phyloP scores from a whole-genome alignment of 257 asterid species.

The Solanum lignicaule region DNA sequence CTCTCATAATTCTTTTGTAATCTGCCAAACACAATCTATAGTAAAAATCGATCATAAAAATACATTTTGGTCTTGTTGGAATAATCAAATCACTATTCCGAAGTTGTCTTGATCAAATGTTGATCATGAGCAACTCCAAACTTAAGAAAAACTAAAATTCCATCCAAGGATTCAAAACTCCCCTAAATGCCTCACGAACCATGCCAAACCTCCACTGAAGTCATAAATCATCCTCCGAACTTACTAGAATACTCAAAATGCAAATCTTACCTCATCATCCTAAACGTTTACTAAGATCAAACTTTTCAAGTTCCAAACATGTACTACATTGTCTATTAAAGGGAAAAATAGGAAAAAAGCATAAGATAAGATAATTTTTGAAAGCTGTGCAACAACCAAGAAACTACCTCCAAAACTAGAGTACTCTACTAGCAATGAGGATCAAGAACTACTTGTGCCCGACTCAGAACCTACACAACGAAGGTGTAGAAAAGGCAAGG shows the following conservation, averaged over 20 bases:
- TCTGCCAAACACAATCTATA: background rate
- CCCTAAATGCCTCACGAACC: background rate
- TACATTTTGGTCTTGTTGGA: background rate
- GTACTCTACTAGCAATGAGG: background rate
- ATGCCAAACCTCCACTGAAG: background rate
- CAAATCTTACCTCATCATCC: background rate
- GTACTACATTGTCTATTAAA: background rate
- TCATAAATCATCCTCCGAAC: background rate
- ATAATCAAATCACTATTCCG: background rate
- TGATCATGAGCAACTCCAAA: background rate
- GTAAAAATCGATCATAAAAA: background rate
- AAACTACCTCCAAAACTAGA: background rate
- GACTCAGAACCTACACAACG: background rate
- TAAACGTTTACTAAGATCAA: no score
- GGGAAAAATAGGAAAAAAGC: background rate
- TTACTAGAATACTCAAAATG: no score
- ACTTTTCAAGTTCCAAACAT: background rate
- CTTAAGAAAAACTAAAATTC: background rate
- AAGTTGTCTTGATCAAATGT: background rate
- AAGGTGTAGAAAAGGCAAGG: background rate
- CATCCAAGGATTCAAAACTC: background rate
- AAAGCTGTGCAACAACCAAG: background rate
- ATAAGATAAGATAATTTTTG: background rate
- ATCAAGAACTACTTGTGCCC: background rate
- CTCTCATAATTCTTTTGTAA: background rate